Percentiles rank a stretch among this genome's conserved stretches.
Conservation (phyloP, 768 basidiomycete species). For the Boletus pseudopeckii region DNA sequence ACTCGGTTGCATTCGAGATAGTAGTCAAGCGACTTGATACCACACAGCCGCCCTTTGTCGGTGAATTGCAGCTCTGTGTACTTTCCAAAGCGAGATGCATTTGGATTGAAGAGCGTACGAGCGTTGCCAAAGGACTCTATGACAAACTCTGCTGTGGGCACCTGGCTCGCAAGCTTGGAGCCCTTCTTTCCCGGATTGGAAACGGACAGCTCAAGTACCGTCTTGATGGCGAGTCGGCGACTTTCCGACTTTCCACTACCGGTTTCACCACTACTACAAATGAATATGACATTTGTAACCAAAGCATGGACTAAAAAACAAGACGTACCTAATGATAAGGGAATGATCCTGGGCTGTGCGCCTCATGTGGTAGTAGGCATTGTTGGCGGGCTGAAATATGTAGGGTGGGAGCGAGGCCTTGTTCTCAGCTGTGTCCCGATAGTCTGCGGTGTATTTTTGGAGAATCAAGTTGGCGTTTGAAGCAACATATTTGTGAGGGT, state of each 20-base stretch:
- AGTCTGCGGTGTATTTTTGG: conserved; percentile 83
- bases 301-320: neutral
- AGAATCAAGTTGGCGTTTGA: conserved; percentile 81
- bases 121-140: conserved; percentile 94
- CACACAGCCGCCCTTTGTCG: conserved; percentile 83
- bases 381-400: conserved; percentile 87
- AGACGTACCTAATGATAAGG: conserved; percentile 73
- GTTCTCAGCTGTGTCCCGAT: conserved; percentile 67
- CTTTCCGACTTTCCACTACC: conserved; percentile 94
- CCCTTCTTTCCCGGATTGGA: conserved; percentile 91
- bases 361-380: conserved; percentile 94
- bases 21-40: conserved; percentile 94
- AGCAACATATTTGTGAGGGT: conserved; percentile 88
- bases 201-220: conserved; percentile 86
- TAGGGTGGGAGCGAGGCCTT: conserved; percentile 72
- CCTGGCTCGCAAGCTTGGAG: conserved; percentile 77
- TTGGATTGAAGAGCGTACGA: conserved; percentile 87
- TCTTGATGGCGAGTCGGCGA: conserved; percentile 85
- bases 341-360: conserved; percentile 92
- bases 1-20: conserved; percentile 91
- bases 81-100: conserved; percentile 95
- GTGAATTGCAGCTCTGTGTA: conserved; percentile 98
- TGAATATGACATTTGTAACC: neutral
- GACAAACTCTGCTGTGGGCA: conserved; percentile 93
- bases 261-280: conserved; percentile 79